Percentiles rank a stretch among this genome's conserved stretches.
phyloP scores from a whole-genome alignment of 352 stramenopile genomes.

The Globisporangium cederbergense region DNA sequence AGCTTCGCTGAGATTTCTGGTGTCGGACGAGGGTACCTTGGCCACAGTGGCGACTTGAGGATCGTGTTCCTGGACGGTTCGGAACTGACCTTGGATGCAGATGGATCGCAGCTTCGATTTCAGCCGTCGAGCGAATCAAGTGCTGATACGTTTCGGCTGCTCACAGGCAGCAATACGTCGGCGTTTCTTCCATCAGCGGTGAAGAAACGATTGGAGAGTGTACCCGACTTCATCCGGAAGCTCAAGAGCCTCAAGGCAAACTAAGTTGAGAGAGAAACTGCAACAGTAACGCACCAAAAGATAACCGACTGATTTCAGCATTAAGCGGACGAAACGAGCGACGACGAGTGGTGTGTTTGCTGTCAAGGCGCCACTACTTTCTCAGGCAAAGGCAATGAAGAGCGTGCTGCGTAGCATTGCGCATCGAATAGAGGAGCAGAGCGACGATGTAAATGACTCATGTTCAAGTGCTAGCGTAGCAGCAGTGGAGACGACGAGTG shows the following conservation, averaged over 20 bases:
- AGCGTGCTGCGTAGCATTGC: slow-evolving; percentile 14
- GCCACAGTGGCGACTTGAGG: slow-evolving; percentile 30
- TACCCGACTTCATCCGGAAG: slow-evolving; percentile 50
- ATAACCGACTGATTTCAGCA: not conserved
- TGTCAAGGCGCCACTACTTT: not conserved
- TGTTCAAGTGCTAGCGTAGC: not conserved
- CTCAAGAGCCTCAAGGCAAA: slow-evolving; percentile 16
- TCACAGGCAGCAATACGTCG: slow-evolving; percentile 29
- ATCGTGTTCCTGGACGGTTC: slow-evolving; percentile 49
- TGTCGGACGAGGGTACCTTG: slow-evolving; percentile 40
- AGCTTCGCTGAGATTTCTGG: slow-evolving; percentile 32
- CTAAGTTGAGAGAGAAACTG: slow-evolving; percentile 4
- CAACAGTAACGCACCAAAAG: not conserved
- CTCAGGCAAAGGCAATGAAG: slow-evolving; percentile 1
- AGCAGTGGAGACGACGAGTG: slow-evolving; percentile 7
- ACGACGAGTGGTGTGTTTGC: not conserved
- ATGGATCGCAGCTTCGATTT: slow-evolving; percentile 42
- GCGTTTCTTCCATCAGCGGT: slow-evolving; percentile 38
- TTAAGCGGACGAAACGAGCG: slow-evolving; percentile 1
- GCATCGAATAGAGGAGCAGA: not conserved
- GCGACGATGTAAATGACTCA: not conserved
- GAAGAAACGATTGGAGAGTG: slow-evolving; percentile 43
- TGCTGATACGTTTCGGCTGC: slow-evolving; percentile 39
- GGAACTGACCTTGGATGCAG: slow-evolving; percentile 38
- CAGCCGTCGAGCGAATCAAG: slow-evolving; percentile 12